phyloP scores from a whole-genome alignment of 2,329 filamentous ascomycete genomes.

The Alternaria panax region DNA sequence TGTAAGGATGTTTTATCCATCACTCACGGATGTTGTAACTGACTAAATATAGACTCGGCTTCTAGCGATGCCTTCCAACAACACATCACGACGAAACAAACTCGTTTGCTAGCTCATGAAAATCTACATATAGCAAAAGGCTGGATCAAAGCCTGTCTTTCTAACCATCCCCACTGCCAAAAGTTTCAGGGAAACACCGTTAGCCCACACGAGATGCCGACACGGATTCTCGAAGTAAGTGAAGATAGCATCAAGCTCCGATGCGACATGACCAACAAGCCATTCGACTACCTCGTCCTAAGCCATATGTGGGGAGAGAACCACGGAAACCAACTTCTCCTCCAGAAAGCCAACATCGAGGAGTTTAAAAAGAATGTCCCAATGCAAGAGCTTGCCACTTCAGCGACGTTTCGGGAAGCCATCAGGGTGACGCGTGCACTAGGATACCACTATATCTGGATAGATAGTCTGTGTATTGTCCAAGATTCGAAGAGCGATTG shows the following conservation, averaged over 20 bases:
- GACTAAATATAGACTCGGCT: no score
- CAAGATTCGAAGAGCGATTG: slow-evolving; percentile 23
- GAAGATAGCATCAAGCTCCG: background rate
- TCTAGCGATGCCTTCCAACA: no score
- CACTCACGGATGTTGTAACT: no score
- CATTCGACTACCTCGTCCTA: slow-evolving; percentile 12
- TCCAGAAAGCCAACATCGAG: background rate
- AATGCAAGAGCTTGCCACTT: background rate
- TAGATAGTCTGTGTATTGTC: slow-evolving; percentile 31
- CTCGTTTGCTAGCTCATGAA: background rate
- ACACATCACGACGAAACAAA: background rate
- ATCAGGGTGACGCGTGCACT: slow-evolving; percentile 18
- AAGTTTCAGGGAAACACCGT: background rate
- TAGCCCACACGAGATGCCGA: slow-evolving; percentile 1
- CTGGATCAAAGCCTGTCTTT: background rate
- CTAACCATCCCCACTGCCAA: background rate
- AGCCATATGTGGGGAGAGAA: slow-evolving; percentile 23
- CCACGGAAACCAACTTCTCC: background rate
- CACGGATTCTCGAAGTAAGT: slow-evolving; percentile 11
- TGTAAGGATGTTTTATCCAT: no score
- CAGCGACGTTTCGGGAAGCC: slow-evolving; percentile 23
- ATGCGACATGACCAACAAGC: slow-evolving; percentile 6
- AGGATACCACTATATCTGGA: slow-evolving; percentile 30
- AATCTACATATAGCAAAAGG: background rate
- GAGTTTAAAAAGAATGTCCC: slow-evolving; percentile 7